Base-by-base conservation (phyloP, 2,329 filamentous ascomycete genomes). In the Calonectria naviculata region DNA sequence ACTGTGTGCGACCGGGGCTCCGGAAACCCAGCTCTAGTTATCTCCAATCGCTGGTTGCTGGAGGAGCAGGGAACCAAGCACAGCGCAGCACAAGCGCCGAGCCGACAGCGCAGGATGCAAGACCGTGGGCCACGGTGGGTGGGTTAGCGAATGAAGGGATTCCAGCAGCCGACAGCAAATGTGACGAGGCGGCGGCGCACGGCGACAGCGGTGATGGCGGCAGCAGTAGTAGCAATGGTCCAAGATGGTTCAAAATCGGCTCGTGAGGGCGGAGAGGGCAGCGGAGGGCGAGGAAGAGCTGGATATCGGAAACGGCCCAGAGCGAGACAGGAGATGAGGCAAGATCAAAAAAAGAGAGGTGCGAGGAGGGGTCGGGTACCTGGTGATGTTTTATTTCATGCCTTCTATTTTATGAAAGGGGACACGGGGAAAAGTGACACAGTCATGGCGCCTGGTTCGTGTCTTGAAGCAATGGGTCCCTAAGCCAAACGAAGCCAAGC, bases 371-470 rank as follows among this genome's bases (percentile, higher is more conserved):
- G 75, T 76, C 71, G 75, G 76, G 76, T 73, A 75, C 76, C 71
- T 76, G 75, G 68, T 73, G 75, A 78, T 78, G 75, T 78, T 78
- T 78, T 78, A 78, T 78, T 78, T 78, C 75, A 67, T 78, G 73
- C 70, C 74, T 75, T 78, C 67, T 78, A 78, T 77, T 78, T 78
- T 78, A 78, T 78, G 77, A 78, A 78, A 77, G 77, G 77, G 77
- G 73, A 77, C 71, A 78, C 77, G 77, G 77, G 74, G 77, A 76
- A 77, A 77, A 78, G 75, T 78, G 77, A 78, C 77, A 78, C 77
- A 78, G 67, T 72, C 73, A 78, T 73, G 73, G 71, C 77, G 72
- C 75, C 77, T 71, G 75, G 75, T 77, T 76, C 77, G 77, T 78
- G 78, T 78, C 77, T 78, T 78, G 77, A 78, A 78, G 76, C 77